Evolutionary conservation across 805 yeast species (phyloP).

Genomic region (Candida quercuum): DNA sequence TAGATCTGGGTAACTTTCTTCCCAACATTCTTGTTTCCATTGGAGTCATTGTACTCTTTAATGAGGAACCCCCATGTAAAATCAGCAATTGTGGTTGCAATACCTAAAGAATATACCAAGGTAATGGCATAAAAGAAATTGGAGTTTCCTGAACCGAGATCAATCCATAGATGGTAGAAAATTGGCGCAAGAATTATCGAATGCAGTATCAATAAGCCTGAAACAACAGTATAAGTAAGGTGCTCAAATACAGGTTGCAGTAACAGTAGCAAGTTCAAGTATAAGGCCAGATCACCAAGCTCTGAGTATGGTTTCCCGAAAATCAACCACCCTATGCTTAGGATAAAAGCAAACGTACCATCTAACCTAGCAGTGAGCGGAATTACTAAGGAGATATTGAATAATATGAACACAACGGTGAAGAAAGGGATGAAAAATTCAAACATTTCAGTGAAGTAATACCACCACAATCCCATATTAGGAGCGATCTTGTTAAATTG

Average conservation of each 20-base stretch:
- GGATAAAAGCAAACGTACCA: conserved; percentile 51
- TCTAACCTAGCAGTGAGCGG: conserved; percentile 77
- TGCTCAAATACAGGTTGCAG: conserved; percentile 41
- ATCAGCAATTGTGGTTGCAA: conserved; percentile 66
- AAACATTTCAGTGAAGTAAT: conserved; percentile 92
- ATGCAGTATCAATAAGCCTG: conserved; percentile 48
- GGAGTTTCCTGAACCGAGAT: conserved; percentile 89
- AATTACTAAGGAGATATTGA: conserved; percentile 54
- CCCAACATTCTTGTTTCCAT: background rate
- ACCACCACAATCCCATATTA: conserved; percentile 98
- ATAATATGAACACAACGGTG: conserved; percentile 76
- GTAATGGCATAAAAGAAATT: conserved; percentile 95
- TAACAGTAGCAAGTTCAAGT: conserved; percentile 41
- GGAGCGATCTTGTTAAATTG: conserved; percentile 72
- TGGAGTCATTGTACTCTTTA: conserved; percentile 11
- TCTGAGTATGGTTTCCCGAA: conserved; percentile 85
- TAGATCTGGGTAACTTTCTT: background rate
- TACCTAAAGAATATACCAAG: conserved; percentile 67
- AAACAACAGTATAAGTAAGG: conserved; percentile 41
- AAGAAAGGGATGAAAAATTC: conserved; percentile 83
- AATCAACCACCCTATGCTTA: conserved; percentile 46
- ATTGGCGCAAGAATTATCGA: conserved; percentile 73
- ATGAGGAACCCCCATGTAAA: conserved; percentile 61
- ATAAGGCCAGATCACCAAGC: conserved; percentile 66
- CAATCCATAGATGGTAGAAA: conserved; percentile 92